These are phyloP conservation scores for Parasitella parasitica DNA, from an alignment of 371 early-diverging fungal genomes.

Conservation along the genomic window DNA sequence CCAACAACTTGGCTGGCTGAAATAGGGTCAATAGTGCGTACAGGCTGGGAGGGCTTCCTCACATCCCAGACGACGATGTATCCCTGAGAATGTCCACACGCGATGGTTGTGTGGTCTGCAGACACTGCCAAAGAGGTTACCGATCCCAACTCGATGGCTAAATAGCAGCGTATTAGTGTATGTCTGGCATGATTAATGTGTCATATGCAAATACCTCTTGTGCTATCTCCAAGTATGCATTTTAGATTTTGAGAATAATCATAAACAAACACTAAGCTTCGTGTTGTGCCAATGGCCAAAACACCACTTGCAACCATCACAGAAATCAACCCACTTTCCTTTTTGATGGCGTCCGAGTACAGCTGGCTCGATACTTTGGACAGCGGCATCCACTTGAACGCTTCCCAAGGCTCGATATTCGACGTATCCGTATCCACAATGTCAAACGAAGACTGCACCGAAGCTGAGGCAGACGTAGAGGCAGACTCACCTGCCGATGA, in stretches of 20 bases:
- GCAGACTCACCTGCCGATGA: slow-evolving; percentile 16
- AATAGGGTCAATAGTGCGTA: slow-evolving; percentile 57
- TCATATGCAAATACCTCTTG: slow-evolving; percentile 38
- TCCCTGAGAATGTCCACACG: slow-evolving; percentile 73
- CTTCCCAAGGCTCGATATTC: slow-evolving; percentile 59
- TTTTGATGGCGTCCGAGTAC: slow-evolving; percentile 58
- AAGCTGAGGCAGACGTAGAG: not conserved
- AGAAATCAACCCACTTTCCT: slow-evolving; percentile 59
- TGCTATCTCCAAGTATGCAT: slow-evolving; percentile 59
- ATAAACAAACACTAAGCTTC: slow-evolving; percentile 71
- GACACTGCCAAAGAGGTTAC: slow-evolving; percentile 76
- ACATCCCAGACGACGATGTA: slow-evolving; percentile 76
- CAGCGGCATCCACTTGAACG: slow-evolving; percentile 76
- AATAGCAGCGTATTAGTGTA: no score
- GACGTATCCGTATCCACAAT: slow-evolving; percentile 1
- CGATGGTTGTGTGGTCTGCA: slow-evolving; percentile 66
- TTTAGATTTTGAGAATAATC: slow-evolving; percentile 68
- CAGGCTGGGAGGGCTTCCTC: slow-evolving; percentile 46
- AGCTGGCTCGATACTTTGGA: slow-evolving; percentile 67
- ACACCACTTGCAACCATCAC: slow-evolving; percentile 60
- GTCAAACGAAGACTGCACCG: slow-evolving; percentile 13
- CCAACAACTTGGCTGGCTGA: slow-evolving; percentile 30
- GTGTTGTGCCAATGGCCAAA: slow-evolving; percentile 76
- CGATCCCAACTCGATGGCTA: slow-evolving; percentile 65
- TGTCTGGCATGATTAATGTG: not conserved